Evolutionary conservation across 192 early-diverging fungal genomes (phyloP), one percentile per base, ranked within the genome.

Genomic region (Borealophlyctis nickersoniae): DNA sequence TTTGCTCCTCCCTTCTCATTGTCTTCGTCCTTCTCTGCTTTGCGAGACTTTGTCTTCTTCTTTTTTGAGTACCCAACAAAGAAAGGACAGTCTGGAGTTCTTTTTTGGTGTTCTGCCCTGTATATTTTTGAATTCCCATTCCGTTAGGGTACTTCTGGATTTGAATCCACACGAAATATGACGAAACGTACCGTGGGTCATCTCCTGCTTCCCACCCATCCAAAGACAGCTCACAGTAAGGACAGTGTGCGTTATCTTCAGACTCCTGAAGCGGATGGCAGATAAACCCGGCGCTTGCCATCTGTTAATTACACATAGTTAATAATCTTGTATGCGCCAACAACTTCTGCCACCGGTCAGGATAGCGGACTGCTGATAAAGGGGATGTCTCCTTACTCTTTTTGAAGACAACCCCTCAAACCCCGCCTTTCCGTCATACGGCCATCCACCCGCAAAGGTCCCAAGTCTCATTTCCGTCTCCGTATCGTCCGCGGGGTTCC

Each of bases 151-250:
- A 45, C 19, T 45, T 13, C 39, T 45, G 39, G 9, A 45, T 13
- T 19, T 7, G 39, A 7, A 19, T 45, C 9, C 19, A 19, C 39
- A 45, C 39, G 7, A 19, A 7, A 19, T 45, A 19, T 45, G 39
- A n/a, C n/a, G n/a, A n/a, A n/a, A 29, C 66, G 33, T 35, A 68
- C 66, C 28, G 60, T 24, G 66, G 66, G 28, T 68, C 66, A 50
- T 68, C 66, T 26, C 34, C 33, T n/a, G 30, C 7, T 24, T 68
- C 66, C 66, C 66, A 68, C n/a, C 66, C 66, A 52, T 68, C 66
- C 26, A 68, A 48, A n/a, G 57, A 51, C 3, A 68, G 13, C 3
- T 61, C 36, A 27, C 66, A 68, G 51, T 60, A 61, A 4, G 58
- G 58, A 61, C 66, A 68, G 1, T 53, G 24, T 14, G 33, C 66